Evolutionary conservation across 2,329 filamentous ascomycete genomes (phyloP).

Genomic region (Teratosphaeria destructans): DNA sequence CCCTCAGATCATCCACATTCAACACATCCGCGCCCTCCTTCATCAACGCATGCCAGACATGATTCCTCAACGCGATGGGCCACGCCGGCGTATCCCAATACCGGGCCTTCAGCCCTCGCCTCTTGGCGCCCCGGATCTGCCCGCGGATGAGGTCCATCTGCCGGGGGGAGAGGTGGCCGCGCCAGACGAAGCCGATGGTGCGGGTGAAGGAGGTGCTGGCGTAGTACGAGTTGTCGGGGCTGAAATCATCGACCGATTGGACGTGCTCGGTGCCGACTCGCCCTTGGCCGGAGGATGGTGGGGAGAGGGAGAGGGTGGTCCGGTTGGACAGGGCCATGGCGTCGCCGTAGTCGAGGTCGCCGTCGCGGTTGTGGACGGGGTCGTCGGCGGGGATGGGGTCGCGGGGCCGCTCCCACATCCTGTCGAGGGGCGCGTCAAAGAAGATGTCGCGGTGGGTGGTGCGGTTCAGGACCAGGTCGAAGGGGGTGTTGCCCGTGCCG

Average conservation of each 20-base stretch:
- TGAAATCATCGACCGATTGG: constrained; percentile 36
- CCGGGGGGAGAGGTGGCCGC: constrained; percentile 34
- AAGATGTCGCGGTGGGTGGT: constrained; percentile 45
- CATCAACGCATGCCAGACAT: constrained; percentile 44
- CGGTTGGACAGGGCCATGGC: constrained; percentile 7
- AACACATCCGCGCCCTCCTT: constrained; percentile 46
- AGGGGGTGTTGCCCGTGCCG: constrained; percentile 54
- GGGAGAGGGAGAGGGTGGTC: neutral
- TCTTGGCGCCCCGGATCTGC: constrained; percentile 43
- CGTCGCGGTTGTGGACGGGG: neutral
- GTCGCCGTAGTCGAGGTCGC: constrained; percentile 7
- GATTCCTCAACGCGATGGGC: constrained; percentile 44
- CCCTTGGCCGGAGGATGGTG: constrained; percentile 32
- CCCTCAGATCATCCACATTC: constrained; percentile 48
- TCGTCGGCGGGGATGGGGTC: constrained; percentile 2
- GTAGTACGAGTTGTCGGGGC: constrained; percentile 53
- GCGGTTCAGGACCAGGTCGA: constrained; percentile 45
- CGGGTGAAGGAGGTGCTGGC: constrained; percentile 49
- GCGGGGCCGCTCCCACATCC: constrained; percentile 27
- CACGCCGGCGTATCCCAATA: constrained; percentile 49
- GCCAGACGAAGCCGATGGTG: constrained; percentile 39
- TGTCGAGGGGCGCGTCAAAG: constrained; percentile 53
- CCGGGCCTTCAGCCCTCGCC: constrained; percentile 42
- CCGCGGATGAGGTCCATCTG: constrained; percentile 40
- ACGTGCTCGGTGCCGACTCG: constrained; percentile 20